phyloP scores from a whole-genome alignment of 2,329 filamentous ascomycete genomes.

The Colletotrichum gloeosporioides region DNA sequence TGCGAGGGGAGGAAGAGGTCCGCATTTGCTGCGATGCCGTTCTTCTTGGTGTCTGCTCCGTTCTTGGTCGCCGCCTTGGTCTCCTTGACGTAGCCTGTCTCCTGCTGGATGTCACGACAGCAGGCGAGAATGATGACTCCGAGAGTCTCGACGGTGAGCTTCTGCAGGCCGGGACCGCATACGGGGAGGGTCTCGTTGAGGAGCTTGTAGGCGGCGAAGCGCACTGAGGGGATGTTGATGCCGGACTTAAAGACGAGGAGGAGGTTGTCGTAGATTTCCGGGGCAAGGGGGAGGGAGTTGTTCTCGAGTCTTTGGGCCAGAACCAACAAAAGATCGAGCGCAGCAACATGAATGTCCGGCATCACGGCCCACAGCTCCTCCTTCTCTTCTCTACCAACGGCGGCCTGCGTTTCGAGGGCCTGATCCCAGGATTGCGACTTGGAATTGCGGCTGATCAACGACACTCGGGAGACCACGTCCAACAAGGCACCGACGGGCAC shows the following conservation, averaged over 20 bases:
- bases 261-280: constrained; percentile 73
- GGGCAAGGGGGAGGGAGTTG: constrained; percentile 63
- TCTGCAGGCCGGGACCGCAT: constrained; percentile 70
- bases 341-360: constrained; percentile 75
- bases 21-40: constrained; percentile 62
- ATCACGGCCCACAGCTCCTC: constrained; percentile 78
- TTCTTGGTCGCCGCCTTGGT: constrained; percentile 33
- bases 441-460: constrained; percentile 65
- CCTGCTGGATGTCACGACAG: constrained; percentile 75
- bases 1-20: constrained; percentile 71
- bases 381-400: constrained; percentile 80
- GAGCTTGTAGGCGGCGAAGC: constrained; percentile 65
- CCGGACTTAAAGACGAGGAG: constrained; percentile 71
- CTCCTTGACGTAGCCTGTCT: constrained; percentile 53
- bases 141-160: constrained; percentile 68
- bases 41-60: constrained; percentile 40
- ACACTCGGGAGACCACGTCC: constrained; percentile 73
- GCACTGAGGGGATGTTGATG: constrained; percentile 58
- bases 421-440: constrained; percentile 52
- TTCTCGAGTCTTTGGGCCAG: constrained; percentile 64
- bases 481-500: constrained; percentile 72
- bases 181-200: constrained; percentile 62
- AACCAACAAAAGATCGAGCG: constrained; percentile 65
- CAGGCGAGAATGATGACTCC: constrained; percentile 67
- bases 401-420: constrained; percentile 69